These are phyloP conservation scores for Blastobotrys raffinosifermentans DNA, from an alignment of 1,139 yeast species.

Conservation along the genomic window DNA sequence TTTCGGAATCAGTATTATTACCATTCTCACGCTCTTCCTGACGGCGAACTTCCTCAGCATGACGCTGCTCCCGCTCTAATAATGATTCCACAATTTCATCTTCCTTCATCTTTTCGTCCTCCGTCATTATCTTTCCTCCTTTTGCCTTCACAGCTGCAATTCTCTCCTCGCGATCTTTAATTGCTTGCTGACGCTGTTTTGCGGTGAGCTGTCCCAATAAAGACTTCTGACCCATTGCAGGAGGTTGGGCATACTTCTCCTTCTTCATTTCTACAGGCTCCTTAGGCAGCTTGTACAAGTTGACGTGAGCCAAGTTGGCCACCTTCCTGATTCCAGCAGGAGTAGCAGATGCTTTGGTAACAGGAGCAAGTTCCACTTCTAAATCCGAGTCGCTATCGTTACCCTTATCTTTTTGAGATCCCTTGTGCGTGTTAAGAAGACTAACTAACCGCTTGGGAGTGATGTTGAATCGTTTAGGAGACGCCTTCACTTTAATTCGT, in stretches of 20 bases:
- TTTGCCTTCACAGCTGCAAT: conserved; percentile 26
- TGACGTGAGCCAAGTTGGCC: conserved; percentile 19
- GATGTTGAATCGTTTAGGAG: conserved; percentile 2
- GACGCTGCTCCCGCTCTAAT: conserved; percentile 49
- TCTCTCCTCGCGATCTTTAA: conserved; percentile 24
- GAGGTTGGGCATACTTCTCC: conserved; percentile 23
- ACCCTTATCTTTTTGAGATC: conserved; percentile 4
- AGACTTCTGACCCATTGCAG: conserved; percentile 20
- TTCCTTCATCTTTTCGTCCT: conserved; percentile 28
- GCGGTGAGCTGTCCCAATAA: conserved; percentile 19
- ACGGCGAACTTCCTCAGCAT: conserved; percentile 31
- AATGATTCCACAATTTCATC: conserved; percentile 41
- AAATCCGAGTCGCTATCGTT: conserved; percentile 19
- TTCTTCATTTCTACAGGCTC: conserved; percentile 6
- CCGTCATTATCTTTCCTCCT: conserved; percentile 26
- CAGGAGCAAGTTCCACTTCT: conserved; percentile 22
- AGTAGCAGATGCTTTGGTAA: conserved; percentile 15
- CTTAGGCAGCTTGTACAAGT: conserved; percentile 12
- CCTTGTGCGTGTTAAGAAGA: conserved; percentile 12
- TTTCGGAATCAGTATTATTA: conserved; percentile 45
- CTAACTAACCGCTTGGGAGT: conserved; percentile 17
- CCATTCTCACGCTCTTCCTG: conserved; percentile 33
- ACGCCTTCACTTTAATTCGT: background rate
- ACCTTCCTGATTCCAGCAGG: conserved; percentile 19
- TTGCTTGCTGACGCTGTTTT: conserved; percentile 31